Evolutionary conservation across 2,329 filamentous ascomycete genomes (phyloP).

Genomic region (Hypomyces perniciosus): DNA sequence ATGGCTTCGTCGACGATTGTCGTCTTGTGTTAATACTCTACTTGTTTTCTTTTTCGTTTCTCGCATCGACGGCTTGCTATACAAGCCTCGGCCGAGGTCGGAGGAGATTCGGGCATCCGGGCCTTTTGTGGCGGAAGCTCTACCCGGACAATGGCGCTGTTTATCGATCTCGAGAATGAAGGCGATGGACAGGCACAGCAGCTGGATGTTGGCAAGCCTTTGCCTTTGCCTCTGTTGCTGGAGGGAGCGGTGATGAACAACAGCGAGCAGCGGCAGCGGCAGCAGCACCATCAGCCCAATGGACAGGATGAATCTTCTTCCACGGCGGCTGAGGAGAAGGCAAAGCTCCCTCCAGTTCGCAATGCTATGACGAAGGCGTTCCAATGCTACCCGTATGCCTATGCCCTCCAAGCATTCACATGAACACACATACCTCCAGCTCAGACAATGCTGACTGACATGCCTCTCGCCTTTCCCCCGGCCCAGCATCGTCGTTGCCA

Average conservation of each 20-base stretch:
- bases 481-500: slow-evolving; percentile 67
- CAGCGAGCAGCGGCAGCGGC: neutral
- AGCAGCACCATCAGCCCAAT: neutral
- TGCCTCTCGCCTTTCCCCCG: slow-evolving; percentile 2
- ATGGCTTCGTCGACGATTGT: slow-evolving; percentile 13
- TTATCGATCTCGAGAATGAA: slow-evolving; percentile 19
- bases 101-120: slow-evolving; percentile 4
- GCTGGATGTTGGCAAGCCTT: slow-evolving; percentile 4
- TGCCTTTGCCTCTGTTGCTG: neutral
- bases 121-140: neutral
- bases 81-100: neutral
- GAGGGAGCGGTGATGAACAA: neutral
- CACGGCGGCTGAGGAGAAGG: neutral
- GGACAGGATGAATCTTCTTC: slow-evolving; percentile 3
- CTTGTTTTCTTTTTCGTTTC: neutral
- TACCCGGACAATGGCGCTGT: slow-evolving; percentile 17
- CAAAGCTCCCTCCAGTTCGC: neutral
- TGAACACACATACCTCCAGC: neutral
- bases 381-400: slow-evolving; percentile 31
- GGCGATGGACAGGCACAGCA: slow-evolving; percentile 10
- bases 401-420: slow-evolving; percentile 2
- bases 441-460: neutral
- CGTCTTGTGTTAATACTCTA: slow-evolving; percentile 4
- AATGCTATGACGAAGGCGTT: slow-evolving; percentile 26
- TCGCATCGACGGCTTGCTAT: neutral